A percentile compares a stretch with the other conserved stretches of the same genome.
Evolutionary conservation across 2,329 filamentous ascomycete genomes (phyloP).

Genomic region (Fusarium metavorans): DNA sequence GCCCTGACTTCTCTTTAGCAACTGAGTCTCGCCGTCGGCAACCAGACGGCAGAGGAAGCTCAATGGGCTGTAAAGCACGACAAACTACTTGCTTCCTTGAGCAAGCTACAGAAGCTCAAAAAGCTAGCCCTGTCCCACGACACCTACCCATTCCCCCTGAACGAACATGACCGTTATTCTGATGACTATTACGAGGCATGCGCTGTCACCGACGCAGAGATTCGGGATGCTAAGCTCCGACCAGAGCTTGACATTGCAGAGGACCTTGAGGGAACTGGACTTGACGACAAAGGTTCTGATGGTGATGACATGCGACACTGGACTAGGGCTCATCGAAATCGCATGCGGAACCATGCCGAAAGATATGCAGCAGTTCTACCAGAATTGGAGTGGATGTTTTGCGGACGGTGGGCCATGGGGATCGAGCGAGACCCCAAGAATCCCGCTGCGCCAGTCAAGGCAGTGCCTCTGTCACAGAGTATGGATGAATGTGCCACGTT

Average conservation of each 20-base stretch:
- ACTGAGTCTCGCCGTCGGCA: constrained; percentile 7
- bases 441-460: not conserved
- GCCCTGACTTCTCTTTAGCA: constrained; percentile 24
- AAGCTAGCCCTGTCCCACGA: constrained; percentile 14
- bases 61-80: constrained; percentile 22
- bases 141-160: constrained; percentile 3
- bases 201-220: not conserved
- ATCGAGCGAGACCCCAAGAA: not conserved
- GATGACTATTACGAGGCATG: not conserved
- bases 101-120: constrained; percentile 2
- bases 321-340: constrained; percentile 30
- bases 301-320: not conserved
- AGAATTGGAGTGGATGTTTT: constrained; percentile 25
- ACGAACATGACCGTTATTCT: not conserved
- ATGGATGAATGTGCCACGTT: constrained; percentile 1
- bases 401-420: constrained; percentile 18
- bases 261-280: not conserved
- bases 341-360: constrained; percentile 30
- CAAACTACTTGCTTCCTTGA: not conserved
- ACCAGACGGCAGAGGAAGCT: not conserved
- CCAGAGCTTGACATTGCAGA: not conserved
- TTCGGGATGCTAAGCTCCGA: not conserved
- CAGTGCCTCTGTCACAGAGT: not conserved
- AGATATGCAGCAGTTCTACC: constrained; percentile 22
- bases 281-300: not conserved